Percentiles rank a stretch among this genome's conserved stretches.
Evolutionary conservation across 192 early-diverging fungal genomes (phyloP).

Genomic region (Podila horticola): DNA sequence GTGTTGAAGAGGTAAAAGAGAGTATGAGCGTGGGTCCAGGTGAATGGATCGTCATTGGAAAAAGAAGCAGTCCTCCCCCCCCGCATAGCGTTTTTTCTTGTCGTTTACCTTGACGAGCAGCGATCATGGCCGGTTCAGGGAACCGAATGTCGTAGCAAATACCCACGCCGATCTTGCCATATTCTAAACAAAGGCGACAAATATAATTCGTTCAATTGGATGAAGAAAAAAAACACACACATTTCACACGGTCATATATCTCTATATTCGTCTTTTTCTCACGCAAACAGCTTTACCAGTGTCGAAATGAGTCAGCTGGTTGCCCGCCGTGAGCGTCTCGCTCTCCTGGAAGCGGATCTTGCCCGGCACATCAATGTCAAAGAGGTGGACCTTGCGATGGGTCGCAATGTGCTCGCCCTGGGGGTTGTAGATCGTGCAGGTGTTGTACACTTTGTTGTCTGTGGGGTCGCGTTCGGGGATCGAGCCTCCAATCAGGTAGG

Average conservation of each 20-base stretch:
- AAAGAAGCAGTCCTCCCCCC: no score
- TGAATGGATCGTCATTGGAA: no score
- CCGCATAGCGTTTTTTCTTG: no score
- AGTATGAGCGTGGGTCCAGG: background rate
- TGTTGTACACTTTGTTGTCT: constrained; percentile 80
- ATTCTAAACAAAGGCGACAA: constrained; percentile 50
- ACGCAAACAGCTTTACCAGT: constrained; percentile 60
- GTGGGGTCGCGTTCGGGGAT: constrained; percentile 81
- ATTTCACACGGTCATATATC: no score
- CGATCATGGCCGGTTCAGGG: constrained; percentile 96
- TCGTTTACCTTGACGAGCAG: constrained; percentile 74
- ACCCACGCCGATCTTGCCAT: constrained; percentile 89
- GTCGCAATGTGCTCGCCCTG: constrained; percentile 67
- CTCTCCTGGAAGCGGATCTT: constrained; percentile 93
- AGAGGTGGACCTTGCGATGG: constrained; percentile 91
- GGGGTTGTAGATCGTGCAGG: constrained; percentile 83
- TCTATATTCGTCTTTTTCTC: constrained; percentile 3
- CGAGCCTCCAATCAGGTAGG: constrained; percentile 91
- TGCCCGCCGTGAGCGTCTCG: constrained; percentile 83
- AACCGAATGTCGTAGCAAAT: constrained; percentile 99
- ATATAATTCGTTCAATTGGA: background rate
- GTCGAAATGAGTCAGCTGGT: constrained; percentile 77
- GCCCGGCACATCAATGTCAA: constrained; percentile 96
- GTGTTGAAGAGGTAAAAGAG: background rate
- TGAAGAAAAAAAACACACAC: no score